Evolutionary conservation across 2,329 filamentous ascomycete genomes (phyloP), one percentile per base, ranked within the genome.

Genomic region (Dryadomyces quercivorus): DNA sequence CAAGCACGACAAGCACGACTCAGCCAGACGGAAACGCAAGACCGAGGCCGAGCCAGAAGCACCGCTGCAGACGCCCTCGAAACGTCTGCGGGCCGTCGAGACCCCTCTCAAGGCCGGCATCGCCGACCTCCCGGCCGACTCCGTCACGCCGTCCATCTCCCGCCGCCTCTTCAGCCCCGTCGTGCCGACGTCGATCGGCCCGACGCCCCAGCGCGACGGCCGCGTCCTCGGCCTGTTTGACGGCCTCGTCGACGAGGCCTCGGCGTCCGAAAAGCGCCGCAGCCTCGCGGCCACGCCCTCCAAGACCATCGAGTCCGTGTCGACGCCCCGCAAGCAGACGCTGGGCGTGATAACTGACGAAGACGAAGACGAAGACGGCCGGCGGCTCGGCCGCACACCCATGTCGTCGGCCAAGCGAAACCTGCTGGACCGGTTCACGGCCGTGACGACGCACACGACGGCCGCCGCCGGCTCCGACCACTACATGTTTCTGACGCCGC

Each of bases 181-280:
- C 0, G 72, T 75, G 12, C 78, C 80, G 2, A 81, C 78, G 5
- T 78, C 75, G 1, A 78, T 93, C 57, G 86, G 86, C 2, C 88
- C 88, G 1, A 93, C 88, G 13, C 88, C 88, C 3, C 88, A 92
- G 63, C 81, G 82, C 58, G 85, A 92, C 65, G 88, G 88, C 31
- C 80, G 80, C 20, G 83, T 90, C 1, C 73, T 93, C 2, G 86
- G 88, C 5, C 70, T 93, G 18, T 93, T 93, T 64, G 88, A 92
- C 63, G 69, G 86, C 12, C 70, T 89, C 8, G 70, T 73, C 26
- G 74, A 78, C 55, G 71, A 72, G 45, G 72, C 73, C 21, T 66
- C 73, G 22, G 70, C 70, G 36, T 42, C 73, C 21, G 70, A 70
- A 40, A 40, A 31, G 26, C 26, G 42, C 21, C 31, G 50, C 18